Evolutionary conservation across 1,284 basidiomycete genomes (phyloP), one percentile per base, ranked within the genome.

Genomic region (Apiotrichum siamense): DNA sequence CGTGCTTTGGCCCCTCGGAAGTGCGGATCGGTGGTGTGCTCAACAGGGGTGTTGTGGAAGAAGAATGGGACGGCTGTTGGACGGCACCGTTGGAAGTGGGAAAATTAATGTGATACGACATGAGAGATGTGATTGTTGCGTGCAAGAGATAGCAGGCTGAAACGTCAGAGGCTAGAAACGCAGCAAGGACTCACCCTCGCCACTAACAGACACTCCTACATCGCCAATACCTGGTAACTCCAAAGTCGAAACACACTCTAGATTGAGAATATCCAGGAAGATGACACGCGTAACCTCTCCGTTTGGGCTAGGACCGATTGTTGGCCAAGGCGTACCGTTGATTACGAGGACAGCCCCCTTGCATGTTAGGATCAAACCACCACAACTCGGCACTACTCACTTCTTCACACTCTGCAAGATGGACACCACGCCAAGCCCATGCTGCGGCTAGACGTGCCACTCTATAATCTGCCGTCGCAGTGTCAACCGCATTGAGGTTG

Each of bases 181-280:
- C n/a, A 0, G 9, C 0, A 7, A 7, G 2, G 12, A 45, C 63
- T 42, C 44, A 67, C 66, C 37, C 31, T 57, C 52, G 5, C 39
- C 47, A 20, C 37, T 44, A 0, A 46, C 39, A n/a, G 58, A 51
- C 0, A 70, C 45, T 2, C 58, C 69, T 3, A 73, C 51, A 35
- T 60, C 55, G 0, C 70, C 70, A 25, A 67, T 52, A 2, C 69
- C 70, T 1, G 70, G 69, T 1, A 72, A 57, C 17, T 73, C 70
- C 0, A 71, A 53, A 3, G 64, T 54, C 3, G 64, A 58, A 0
- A 60, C 58, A 24, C 64, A 54, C 15, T 59, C 39, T 29, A 52
- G 42, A 1, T 20, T 13, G 2, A 44, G 49, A 9, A 52, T 29
- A 5, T 49, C 39, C 1, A 70, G 51, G 59, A 66, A 61, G 24